Percentiles rank a stretch among this genome's conserved stretches.
phyloP scores from a whole-genome alignment of 257 asterid species.

The Voacanga thouarsii region DNA sequence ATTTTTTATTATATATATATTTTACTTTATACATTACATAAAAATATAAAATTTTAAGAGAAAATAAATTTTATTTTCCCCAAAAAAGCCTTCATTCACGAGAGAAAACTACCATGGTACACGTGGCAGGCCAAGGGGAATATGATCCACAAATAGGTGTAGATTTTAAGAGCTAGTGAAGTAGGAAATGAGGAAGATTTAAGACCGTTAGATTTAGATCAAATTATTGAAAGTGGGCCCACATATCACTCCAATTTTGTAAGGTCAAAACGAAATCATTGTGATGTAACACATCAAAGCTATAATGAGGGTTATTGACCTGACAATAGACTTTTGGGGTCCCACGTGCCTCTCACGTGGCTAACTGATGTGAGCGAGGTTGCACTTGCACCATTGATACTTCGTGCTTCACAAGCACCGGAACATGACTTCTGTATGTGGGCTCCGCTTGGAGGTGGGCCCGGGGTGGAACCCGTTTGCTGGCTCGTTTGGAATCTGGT shows the following conservation, averaged over 20 bases:
- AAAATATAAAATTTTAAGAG: too few relatives aligned
- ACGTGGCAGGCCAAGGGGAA: not conserved
- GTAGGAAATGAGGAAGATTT: not conserved
- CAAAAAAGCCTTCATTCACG: too few relatives aligned
- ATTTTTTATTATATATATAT: too few relatives aligned
- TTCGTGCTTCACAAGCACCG: slow-evolving; percentile 7
- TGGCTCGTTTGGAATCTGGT: slow-evolving; percentile 4
- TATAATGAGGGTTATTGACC: not conserved
- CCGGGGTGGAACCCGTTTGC: not conserved
- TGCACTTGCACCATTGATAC: slow-evolving; percentile 10
- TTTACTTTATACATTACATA: too few relatives aligned
- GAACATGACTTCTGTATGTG: not conserved
- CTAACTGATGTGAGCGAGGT: not conserved
- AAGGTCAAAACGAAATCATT: slow-evolving; percentile 32
- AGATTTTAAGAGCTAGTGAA: too few relatives aligned
- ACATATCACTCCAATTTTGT: not conserved
- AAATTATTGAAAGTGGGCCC: slow-evolving; percentile 1
- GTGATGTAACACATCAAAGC: slow-evolving; percentile 20
- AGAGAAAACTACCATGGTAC: not conserved
- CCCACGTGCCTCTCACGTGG: slow-evolving; percentile 37
- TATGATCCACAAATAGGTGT: not conserved
- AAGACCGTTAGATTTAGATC: not conserved
- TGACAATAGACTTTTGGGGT: slow-evolving; percentile 10
- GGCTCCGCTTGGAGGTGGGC: not conserved
- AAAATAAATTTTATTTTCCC: too few relatives aligned